Percentiles rank a stretch among this genome's conserved stretches.
These are phyloP conservation scores for Nymphaea thermarum DNA, from an alignment of 164 flowering plant genomes.

Conservation along the genomic window DNA sequence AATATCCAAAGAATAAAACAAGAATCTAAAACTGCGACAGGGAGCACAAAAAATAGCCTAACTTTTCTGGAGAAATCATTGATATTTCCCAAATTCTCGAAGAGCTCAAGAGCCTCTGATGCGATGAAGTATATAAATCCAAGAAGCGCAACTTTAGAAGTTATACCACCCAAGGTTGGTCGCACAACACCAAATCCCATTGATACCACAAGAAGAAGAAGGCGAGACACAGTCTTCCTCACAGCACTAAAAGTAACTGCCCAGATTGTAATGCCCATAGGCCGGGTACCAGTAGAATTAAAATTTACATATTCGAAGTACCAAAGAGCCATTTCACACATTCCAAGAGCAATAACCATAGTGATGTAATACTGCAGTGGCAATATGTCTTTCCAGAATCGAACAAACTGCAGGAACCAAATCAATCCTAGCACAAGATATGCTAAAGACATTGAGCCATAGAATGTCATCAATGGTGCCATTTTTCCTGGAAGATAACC, in stretches of 20 bases:
- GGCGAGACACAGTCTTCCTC: constrained; percentile 78
- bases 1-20: constrained; percentile 78
- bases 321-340: constrained; percentile 90
- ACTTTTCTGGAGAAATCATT: constrained; percentile 72
- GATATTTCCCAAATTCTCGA: constrained; percentile 70
- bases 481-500: constrained; percentile 89
- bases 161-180: constrained; percentile 77
- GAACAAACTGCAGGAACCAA: constrained; percentile 70
- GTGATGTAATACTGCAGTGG: constrained; percentile 68
- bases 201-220: constrained; percentile 70
- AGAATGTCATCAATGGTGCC: constrained; percentile 74
- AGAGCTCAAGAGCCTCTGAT: constrained; percentile 68
- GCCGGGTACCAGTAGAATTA: constrained; percentile 70
- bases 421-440: constrained; percentile 63
- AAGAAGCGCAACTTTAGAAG: constrained; percentile 53
- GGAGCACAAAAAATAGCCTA: constrained; percentile 55
- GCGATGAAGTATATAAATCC: constrained; percentile 55
- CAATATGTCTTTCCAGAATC: constrained; percentile 62
- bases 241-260: constrained; percentile 64
- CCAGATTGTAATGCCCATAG: constrained; percentile 70
- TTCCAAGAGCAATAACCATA: constrained; percentile 76
- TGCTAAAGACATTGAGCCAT: constrained; percentile 71
- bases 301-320: constrained; percentile 74
- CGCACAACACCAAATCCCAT: constrained; percentile 83
- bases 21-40: constrained; percentile 62